Evolutionary conservation across 2,329 filamentous ascomycete species (phyloP).

Genomic region (Biscogniauxia sp.): DNA sequence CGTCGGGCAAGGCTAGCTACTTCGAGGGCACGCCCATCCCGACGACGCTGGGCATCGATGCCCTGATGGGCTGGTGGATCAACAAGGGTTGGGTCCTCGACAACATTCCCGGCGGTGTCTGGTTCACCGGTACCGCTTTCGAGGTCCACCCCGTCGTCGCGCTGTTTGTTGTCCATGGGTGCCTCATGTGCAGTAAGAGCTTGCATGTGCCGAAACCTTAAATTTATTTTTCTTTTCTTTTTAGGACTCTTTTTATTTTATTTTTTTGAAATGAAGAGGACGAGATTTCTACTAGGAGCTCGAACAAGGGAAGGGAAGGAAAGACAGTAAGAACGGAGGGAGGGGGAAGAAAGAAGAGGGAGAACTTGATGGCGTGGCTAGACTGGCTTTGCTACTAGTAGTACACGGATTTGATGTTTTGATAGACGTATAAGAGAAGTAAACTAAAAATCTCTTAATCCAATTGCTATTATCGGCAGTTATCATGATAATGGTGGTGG

Average conservation of each 20-base stretch:
- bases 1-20: constrained; percentile 85
- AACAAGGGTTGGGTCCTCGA: constrained; percentile 76
- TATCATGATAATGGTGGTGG: too few species aligned
- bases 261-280: background rate
- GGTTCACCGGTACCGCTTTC: constrained; percentile 62
- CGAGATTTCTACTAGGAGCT: background rate
- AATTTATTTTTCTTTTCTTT: background rate
- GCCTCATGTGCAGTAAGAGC: constrained; percentile 91
- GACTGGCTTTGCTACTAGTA: too few species aligned
- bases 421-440: too few species aligned
- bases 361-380: too few species aligned
- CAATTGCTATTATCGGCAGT: too few species aligned
- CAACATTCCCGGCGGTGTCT: constrained; percentile 72
- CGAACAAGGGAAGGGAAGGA: background rate
- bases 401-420: too few species aligned
- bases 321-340: background rate
- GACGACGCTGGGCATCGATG: constrained; percentile 77
- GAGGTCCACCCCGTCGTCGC: constrained; percentile 83
- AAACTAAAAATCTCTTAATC: too few species aligned
- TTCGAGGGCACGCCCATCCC: constrained; percentile 98
- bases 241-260: background rate
- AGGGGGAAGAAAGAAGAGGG: background rate
- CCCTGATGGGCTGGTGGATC: constrained; percentile 87
- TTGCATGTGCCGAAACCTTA: constrained; percentile 90
- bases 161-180: constrained; percentile 85